A percentile compares a stretch with the other conserved stretches of the same genome.
phyloP scores from a whole-genome alignment of 2,329 filamentous ascomycete species.

The Leptographium galeiforme region DNA sequence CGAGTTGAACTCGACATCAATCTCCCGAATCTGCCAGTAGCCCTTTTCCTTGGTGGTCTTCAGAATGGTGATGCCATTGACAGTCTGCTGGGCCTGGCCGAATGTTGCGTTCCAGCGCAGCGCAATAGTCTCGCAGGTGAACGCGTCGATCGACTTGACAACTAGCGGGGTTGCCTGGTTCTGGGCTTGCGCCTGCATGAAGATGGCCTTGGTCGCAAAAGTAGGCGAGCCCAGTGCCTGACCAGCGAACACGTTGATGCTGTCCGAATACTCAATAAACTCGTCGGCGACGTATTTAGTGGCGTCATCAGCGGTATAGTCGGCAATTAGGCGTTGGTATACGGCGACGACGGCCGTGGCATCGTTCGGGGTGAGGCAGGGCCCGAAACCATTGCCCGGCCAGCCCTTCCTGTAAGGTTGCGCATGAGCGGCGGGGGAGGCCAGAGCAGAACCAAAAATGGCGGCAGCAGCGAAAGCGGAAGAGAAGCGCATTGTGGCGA shows the following conservation, averaged over 20 bases:
- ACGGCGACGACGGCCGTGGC: slow-evolving; percentile 15
- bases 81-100: slow-evolving; percentile 17
- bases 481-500: background rate
- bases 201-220: slow-evolving; percentile 19
- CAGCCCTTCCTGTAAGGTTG: background rate
- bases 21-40: slow-evolving; percentile 17
- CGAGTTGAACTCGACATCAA: slow-evolving; percentile 20
- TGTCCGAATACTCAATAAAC: slow-evolving; percentile 20
- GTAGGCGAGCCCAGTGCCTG: slow-evolving; percentile 17
- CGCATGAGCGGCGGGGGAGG: background rate
- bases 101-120: slow-evolving; percentile 19
- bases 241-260: slow-evolving; percentile 20
- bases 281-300: slow-evolving; percentile 17
- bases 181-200: slow-evolving; percentile 16
- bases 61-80: slow-evolving; percentile 18
- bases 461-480: background rate
- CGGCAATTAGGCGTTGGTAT: slow-evolving; percentile 18
- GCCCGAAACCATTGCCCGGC: background rate
- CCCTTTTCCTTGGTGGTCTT: slow-evolving; percentile 15
- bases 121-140: slow-evolving; percentile 16
- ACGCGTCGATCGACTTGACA: slow-evolving; percentile 17
- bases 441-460: background rate
- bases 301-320: slow-evolving; percentile 16
- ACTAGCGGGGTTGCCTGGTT: slow-evolving; percentile 18
- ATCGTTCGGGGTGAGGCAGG: slow-evolving; percentile 11